phyloP scores from a whole-genome alignment of 768 basidiomycete genomes.

The Leccinellum albellum region DNA sequence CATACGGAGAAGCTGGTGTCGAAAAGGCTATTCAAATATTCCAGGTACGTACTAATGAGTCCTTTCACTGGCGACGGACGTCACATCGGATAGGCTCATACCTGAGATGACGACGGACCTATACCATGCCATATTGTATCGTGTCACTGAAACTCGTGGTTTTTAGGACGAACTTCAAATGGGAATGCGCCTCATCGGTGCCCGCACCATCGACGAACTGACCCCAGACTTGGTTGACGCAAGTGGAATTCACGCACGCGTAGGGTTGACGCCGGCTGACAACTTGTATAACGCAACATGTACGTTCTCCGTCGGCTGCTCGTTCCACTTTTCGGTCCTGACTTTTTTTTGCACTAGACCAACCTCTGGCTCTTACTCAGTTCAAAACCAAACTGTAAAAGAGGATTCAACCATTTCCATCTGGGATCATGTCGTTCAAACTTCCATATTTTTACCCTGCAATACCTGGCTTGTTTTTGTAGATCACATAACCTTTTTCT shows the following conservation, averaged over 20 bases:
- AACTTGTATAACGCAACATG: conserved; percentile 31
- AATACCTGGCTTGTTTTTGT: background rate
- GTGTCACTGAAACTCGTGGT: background rate
- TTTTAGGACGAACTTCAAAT: conserved; percentile 89
- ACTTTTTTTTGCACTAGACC: conserved; percentile 16
- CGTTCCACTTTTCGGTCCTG: background rate
- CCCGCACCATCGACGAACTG: conserved; percentile 71
- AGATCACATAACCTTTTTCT: background rate
- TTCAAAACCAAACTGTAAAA: conserved; percentile 20
- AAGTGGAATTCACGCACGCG: conserved; percentile 34
- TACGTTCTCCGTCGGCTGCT: conserved; percentile 18
- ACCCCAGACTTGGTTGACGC: conserved; percentile 85
- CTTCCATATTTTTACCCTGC: background rate
- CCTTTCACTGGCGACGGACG: conserved; percentile 37
- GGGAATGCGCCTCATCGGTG: conserved; percentile 91
- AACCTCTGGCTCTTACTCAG: conserved; percentile 29
- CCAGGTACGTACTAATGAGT: conserved; percentile 39
- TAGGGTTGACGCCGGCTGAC: conserved; percentile 26
- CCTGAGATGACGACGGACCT: background rate
- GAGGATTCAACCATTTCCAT: background rate
- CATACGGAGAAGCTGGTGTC: conserved; percentile 86
- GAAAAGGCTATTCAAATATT: conserved; percentile 77
- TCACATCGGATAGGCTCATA: background rate
- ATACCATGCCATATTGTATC: background rate
- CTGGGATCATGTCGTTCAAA: background rate